Evolutionary conservation across 2,329 filamentous ascomycete species (phyloP), one percentile per base, ranked within the genome.

Genomic region (Colletotrichum destructivum): DNA sequence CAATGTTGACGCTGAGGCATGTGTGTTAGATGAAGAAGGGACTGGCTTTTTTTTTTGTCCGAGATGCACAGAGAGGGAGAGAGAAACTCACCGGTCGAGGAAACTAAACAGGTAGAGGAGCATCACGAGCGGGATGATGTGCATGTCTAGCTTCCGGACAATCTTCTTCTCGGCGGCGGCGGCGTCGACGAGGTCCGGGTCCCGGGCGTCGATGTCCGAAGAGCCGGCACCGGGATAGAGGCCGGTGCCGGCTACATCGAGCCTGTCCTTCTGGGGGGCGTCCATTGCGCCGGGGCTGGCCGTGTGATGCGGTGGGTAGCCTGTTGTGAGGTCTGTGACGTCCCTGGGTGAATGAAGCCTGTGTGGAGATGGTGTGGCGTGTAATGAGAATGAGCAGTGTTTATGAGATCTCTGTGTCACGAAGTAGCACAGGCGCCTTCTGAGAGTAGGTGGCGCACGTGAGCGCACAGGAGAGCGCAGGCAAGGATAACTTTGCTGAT

Each of bases 61-160:
- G 26, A 4, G 26, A 26, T 26, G 26, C 26, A 26, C 4, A 26
- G 26, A 26, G 26, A 26, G 31, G 9, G 9, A n/a, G 63, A 51
- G 73, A 74, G 35, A 60, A 75, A 82, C 85, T 79, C 77, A 90
- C 88, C 92, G 86, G 78, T 94, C 93, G 11, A 95, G 82, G 78
- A 95, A 95, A 75, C 90, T 92, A 75, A 95, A 90, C 16, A 95
- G 85, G 78, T 96, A 96, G 18, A 93, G 81, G 8, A 88, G 79
- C 88, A 93, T 92, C 9, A 93, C 84, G 23, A 93, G 83, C 2
- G 92, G 92, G 16, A 94, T 86, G 35, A 94, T 85, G 76, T 88
- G 85, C 16, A 85, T 72, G 78, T 94, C 92, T 42, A 94, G 81
- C 80, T 92, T 93, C 66, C 89, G 84, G 54, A 93, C 83, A 26